phyloP scores from a whole-genome alignment of 208 protist species.

The Strigomonas culicis region DNA sequence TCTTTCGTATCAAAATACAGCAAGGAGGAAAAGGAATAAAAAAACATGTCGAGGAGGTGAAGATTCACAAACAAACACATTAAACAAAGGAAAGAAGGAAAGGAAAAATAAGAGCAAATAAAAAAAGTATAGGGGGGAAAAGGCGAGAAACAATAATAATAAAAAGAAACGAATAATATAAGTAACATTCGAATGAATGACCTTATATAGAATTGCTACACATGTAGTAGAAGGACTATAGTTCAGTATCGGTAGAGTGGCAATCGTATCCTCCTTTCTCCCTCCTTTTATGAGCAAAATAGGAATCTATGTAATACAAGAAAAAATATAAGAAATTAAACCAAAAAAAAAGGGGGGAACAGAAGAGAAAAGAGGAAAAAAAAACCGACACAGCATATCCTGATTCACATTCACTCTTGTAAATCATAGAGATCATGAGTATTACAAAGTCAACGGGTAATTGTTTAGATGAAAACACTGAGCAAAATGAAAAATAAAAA shows the following conservation, averaged over 20 bases:
- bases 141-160: background rate
- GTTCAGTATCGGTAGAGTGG: too few relatives aligned
- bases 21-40: background rate
- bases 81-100: slow-evolving; percentile 1
- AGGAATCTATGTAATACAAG: background rate
- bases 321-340: slow-evolving; percentile 19
- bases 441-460: background rate
- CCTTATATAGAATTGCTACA: background rate
- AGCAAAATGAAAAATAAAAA: slow-evolving; percentile 15
- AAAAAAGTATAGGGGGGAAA: background rate
- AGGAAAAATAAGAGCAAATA: background rate
- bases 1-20: too few relatives aligned
- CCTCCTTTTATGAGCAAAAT: slow-evolving; percentile 3
- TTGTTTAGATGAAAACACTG: background rate
- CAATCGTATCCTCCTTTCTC: too few relatives aligned
- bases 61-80: background rate
- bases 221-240: background rate
- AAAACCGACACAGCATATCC: background rate
- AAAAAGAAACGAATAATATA: slow-evolving; percentile 12
- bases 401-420: too few relatives aligned
- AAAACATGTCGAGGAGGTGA: background rate
- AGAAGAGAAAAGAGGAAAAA: background rate
- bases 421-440: background rate
- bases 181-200: background rate
- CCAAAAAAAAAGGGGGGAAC: slow-evolving; percentile 12